These are phyloP conservation scores for Omphalea diandra DNA, from an alignment of 441 rosid species.

Conservation along the genomic window DNA sequence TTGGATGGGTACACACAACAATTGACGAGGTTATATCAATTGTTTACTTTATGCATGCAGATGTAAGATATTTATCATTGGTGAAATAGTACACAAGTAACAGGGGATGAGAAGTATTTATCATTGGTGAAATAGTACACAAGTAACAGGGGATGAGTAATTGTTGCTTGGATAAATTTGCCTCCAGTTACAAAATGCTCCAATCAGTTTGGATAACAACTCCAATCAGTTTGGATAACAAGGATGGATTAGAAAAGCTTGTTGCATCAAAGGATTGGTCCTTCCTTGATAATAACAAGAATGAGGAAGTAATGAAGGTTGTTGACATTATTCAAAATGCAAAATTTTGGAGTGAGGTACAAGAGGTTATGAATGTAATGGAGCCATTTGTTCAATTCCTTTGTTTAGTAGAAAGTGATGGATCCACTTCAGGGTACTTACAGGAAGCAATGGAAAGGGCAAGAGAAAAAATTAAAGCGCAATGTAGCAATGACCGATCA, in stretches of 20 bases:
- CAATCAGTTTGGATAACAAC: too few species aligned
- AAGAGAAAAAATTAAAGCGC: background rate
- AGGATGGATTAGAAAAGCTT: background rate
- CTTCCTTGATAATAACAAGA: too few species aligned
- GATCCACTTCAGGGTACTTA: background rate
- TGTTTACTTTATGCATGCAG: background rate
- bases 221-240: background rate
- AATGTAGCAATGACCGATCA: background rate
- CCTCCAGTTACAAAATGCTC: background rate
- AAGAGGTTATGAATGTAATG: background rate
- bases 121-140: too few species aligned
- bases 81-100: too few species aligned
- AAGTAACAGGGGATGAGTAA: too few species aligned
- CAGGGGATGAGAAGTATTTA: too few species aligned
- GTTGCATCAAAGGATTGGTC: too few species aligned
- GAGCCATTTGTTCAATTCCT: background rate
- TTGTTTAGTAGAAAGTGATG: background rate
- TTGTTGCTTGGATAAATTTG: background rate
- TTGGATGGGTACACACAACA: background rate
- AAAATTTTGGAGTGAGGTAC: background rate
- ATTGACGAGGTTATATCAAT: background rate
- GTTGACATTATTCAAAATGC: background rate
- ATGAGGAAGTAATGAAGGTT: background rate
- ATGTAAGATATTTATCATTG: too few species aligned
- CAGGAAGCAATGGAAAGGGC: background rate